Evolutionary conservation across 2,329 filamentous ascomycete genomes (phyloP).

Genomic region (Paraphoma chrysanthemicola): DNA sequence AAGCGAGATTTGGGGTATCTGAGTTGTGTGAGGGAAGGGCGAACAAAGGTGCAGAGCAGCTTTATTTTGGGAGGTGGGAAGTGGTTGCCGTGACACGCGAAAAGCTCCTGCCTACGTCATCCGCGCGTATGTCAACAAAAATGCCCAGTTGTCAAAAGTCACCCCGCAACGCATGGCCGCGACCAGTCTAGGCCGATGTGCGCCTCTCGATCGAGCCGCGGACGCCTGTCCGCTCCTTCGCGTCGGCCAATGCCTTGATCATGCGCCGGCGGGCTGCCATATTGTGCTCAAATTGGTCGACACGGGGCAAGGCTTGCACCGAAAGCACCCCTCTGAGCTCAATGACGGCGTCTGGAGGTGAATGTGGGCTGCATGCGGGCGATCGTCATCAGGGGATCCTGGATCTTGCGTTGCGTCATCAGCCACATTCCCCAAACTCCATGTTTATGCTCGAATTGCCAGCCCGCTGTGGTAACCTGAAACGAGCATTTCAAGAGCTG

Average conservation of each 20-base stretch:
- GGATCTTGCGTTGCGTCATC: slow-evolving; percentile 18
- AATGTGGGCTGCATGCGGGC: slow-evolving; percentile 1
- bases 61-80: slow-evolving; percentile 25
- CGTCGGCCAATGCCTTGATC: neutral
- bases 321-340: neutral
- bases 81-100: slow-evolving; percentile 18
- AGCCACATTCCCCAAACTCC: slow-evolving; percentile 15
- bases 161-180: slow-evolving; percentile 1
- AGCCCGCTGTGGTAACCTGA: neutral
- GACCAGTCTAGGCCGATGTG: neutral
- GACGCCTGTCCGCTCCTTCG: neutral
- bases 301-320: neutral
- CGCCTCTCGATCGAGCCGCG: slow-evolving; percentile 2
- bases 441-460: neutral
- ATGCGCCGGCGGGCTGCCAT: neutral
- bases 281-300: slow-evolving; percentile 1
- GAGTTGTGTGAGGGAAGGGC: slow-evolving; percentile 5
- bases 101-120: slow-evolving; percentile 7
- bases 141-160: neutral
- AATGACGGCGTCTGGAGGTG: slow-evolving; percentile 1
- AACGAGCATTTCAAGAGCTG: too few relatives aligned
- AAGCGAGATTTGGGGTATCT: slow-evolving; percentile 11
- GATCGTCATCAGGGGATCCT: slow-evolving; percentile 13
- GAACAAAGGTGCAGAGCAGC: slow-evolving; percentile 17
- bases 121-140: slow-evolving; percentile 7